These are phyloP conservation scores for Neurospora sp. DNA, from an alignment of 495 filamentous ascomycete genomes.

Conservation along the genomic window DNA sequence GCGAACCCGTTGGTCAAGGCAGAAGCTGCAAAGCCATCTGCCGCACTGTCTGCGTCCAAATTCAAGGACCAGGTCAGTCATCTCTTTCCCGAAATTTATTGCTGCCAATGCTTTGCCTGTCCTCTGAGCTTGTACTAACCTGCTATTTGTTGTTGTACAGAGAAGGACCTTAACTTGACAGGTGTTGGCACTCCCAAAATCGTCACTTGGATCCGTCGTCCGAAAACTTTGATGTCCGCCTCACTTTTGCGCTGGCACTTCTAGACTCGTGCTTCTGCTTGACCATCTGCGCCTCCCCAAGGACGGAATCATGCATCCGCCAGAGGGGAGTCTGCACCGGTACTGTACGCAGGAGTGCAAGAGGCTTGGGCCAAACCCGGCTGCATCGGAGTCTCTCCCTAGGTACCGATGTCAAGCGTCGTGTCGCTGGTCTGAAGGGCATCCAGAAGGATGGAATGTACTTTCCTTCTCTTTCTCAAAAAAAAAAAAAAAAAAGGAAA, in stretches of 20 bases:
- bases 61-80: neutral
- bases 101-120: neutral
- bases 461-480: no score
- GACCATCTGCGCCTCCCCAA: no score
- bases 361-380: constrained; percentile 28
- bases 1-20: constrained; percentile 1
- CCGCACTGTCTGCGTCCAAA: constrained; percentile 4
- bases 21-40: constrained; percentile 7
- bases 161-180: neutral
- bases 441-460: constrained; percentile 69
- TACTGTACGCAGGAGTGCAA: no score
- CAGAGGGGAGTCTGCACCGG: no score
- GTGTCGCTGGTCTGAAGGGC: constrained; percentile 89
- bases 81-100: neutral
- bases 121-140: neutral
- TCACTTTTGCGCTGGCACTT: neutral
- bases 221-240: neutral
- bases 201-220: neutral
- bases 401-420: constrained; percentile 75
- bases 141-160: neutral
- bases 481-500: neutral
- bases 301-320: no score
- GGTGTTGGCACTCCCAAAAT: neutral
- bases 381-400: constrained; percentile 90
- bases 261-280: neutral